Evolutionary conservation across 2,329 filamentous ascomycete genomes (phyloP).

Genomic region (Xylaria sp.): DNA sequence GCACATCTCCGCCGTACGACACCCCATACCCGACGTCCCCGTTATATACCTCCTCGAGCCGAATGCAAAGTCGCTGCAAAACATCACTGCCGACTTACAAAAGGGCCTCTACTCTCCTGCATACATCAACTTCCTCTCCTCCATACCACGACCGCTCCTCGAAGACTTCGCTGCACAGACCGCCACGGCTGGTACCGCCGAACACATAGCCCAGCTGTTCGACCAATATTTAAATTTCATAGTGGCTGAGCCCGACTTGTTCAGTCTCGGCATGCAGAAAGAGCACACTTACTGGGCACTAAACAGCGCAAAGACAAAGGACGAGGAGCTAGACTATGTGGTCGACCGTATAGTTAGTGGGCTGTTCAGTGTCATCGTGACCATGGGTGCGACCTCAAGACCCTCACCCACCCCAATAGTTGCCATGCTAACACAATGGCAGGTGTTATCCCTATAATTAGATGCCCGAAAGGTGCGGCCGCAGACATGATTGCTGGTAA

Average conservation of each 20-base stretch:
- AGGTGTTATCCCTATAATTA: slow-evolving; percentile 94
- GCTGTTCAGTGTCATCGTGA: slow-evolving; percentile 98
- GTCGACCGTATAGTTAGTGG: slow-evolving; percentile 94
- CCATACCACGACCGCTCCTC: slow-evolving; percentile 86
- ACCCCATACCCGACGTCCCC: slow-evolving; percentile 94
- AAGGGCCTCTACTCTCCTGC: slow-evolving; percentile 91
- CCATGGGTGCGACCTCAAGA: slow-evolving; percentile 75
- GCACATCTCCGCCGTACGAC: slow-evolving; percentile 82
- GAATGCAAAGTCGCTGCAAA: slow-evolving; percentile 79
- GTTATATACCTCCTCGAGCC: slow-evolving; percentile 97
- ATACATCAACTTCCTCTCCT: slow-evolving; percentile 97
- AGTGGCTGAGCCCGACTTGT: slow-evolving; percentile 93
- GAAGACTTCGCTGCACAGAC: slow-evolving; percentile 96
- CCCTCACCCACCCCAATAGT: neutral
- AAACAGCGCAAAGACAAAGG: slow-evolving; percentile 90
- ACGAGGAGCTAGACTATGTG: slow-evolving; percentile 87
- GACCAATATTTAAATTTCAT: slow-evolving; percentile 99
- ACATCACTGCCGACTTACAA: slow-evolving; percentile 86
- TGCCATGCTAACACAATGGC: slow-evolving; percentile 23
- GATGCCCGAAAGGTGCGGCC: slow-evolving; percentile 90
- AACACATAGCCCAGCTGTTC: slow-evolving; percentile 90
- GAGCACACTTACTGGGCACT: slow-evolving; percentile 94
- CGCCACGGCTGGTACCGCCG: slow-evolving; percentile 83
- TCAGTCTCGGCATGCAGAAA: slow-evolving; percentile 92
- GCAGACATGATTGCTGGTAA: slow-evolving; percentile 95